Percentiles rank a stretch among this genome's conserved stretches.
These are phyloP conservation scores for Ceriops decandra DNA, from an alignment of 345 rosid species.

Conservation along the genomic window DNA sequence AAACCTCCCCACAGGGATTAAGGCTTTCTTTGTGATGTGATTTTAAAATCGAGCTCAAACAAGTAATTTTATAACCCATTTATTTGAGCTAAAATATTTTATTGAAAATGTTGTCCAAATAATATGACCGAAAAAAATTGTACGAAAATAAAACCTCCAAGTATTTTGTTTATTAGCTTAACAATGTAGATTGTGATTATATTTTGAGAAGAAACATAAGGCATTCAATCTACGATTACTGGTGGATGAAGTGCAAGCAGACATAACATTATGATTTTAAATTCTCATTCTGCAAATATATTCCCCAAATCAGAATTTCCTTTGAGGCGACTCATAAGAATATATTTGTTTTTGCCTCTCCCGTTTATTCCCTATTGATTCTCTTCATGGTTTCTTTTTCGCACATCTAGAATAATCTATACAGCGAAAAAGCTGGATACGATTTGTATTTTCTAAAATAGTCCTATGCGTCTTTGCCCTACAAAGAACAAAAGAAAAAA, in stretches of 20 bases:
- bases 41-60: no score
- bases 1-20: no score
- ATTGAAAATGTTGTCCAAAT: no score
- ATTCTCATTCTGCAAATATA: slow-evolving; percentile 19
- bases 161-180: no score
- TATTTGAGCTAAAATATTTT: no score
- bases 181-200: no score
- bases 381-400: slow-evolving; percentile 20
- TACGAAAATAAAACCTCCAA: no score
- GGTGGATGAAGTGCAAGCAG: background rate
- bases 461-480: slow-evolving; percentile 11
- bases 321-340: slow-evolving; percentile 18
- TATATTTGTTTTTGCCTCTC: slow-evolving; percentile 4
- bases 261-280: background rate
- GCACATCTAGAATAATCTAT: slow-evolving; percentile 31
- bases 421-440: slow-evolving; percentile 22
- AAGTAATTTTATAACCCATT: no score
- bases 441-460: slow-evolving; percentile 10
- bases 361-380: background rate
- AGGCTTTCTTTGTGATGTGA: no score
- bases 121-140: no score
- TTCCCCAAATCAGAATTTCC: slow-evolving; percentile 31
- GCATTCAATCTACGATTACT: no score
- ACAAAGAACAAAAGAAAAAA: background rate
- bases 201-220: no score